These are phyloP conservation scores for Neospermospora avenae DNA, from an alignment of 2,329 filamentous ascomycete species.

Conservation along the genomic window DNA sequence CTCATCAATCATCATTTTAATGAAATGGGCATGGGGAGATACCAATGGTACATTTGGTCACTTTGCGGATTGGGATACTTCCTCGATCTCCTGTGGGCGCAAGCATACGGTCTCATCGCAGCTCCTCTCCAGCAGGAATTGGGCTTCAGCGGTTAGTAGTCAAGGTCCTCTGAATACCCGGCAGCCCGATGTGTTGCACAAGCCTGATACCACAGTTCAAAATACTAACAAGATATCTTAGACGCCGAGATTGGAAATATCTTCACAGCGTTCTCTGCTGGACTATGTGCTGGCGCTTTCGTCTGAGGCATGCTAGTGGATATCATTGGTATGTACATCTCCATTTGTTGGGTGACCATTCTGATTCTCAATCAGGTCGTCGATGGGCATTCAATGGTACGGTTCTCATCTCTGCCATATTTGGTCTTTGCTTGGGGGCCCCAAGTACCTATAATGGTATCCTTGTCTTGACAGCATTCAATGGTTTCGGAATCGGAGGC, in stretches of 20 bases:
- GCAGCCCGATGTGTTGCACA: background rate
- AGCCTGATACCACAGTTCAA: background rate
- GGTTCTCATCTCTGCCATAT: constrained; percentile 21
- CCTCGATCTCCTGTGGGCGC: constrained; percentile 29
- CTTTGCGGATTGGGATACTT: constrained; percentile 32
- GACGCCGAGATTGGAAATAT: constrained; percentile 21
- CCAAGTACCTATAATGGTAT: constrained; percentile 22
- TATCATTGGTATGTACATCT: constrained; percentile 21
- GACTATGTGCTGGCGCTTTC: constrained; percentile 25
- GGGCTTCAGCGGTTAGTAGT: constrained; percentile 20
- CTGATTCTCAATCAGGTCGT: constrained; percentile 15
- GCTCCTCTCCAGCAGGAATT: constrained; percentile 24
- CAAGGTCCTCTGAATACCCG: background rate
- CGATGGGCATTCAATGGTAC: constrained; percentile 30
- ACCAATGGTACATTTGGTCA: constrained; percentile 31
- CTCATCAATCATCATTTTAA: constrained; percentile 23
- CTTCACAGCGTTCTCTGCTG: constrained; percentile 24
- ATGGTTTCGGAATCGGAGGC: constrained; percentile 30
- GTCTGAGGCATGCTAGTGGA: constrained; percentile 27
- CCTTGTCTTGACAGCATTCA: constrained; percentile 18
- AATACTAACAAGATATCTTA: background rate
- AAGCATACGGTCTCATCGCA: constrained; percentile 28
- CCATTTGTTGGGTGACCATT: background rate
- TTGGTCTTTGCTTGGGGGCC: constrained; percentile 23
- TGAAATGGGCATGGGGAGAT: constrained; percentile 27